Evolutionary conservation across 2,329 filamentous ascomycete genomes (phyloP), one percentile per base, ranked within the genome.

Genomic region (Macroventuria anomochaeta): DNA sequence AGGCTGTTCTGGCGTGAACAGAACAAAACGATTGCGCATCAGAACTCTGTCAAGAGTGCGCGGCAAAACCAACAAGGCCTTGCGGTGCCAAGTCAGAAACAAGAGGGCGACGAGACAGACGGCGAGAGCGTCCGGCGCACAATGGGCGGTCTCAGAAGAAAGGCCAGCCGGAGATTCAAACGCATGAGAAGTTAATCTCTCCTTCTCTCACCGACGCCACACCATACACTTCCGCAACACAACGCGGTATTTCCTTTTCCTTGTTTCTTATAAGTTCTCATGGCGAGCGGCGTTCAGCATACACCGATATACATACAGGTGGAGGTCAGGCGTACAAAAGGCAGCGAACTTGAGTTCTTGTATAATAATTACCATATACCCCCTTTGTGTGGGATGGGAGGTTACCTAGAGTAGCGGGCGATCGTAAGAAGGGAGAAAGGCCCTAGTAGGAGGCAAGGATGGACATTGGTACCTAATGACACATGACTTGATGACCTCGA

Each of bases 1-100:
- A 81, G 93, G 40, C 44, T 64, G 31, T 74, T 72, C 52, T 74
- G 71, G 71, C 62, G 64, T 2, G 68, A 71, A 20, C 67, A 74
- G 47, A 70, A 62, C 51, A 68, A 65, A 15, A 55, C 46, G 2
- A 64, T 65, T 12, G 58, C 62, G 15, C 57, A 65, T 29, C 58
- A 68, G 42, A 61, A 62, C 25, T 58, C 59, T 26, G 57, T 67
- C 36, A 61, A 62, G 52, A 62, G 51, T 20, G 65, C 33, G 3
- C 42, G 59, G 13, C 55, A 49, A 8, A 52, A 52, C 34, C 33
- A 54, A 6, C 39, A 49, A 18, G 33, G 32, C 3, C 51, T 58
- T 10, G 36, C 18, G 2, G 36, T 46, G 7, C 54, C 53, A 2
- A 33, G 25, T 3, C 46, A 55, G n/a, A 39, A 33, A n/a, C 25